Conservation (phyloP, 2,329 filamentous ascomycete species). For the Colletotrichum tamarilloi region DNA sequence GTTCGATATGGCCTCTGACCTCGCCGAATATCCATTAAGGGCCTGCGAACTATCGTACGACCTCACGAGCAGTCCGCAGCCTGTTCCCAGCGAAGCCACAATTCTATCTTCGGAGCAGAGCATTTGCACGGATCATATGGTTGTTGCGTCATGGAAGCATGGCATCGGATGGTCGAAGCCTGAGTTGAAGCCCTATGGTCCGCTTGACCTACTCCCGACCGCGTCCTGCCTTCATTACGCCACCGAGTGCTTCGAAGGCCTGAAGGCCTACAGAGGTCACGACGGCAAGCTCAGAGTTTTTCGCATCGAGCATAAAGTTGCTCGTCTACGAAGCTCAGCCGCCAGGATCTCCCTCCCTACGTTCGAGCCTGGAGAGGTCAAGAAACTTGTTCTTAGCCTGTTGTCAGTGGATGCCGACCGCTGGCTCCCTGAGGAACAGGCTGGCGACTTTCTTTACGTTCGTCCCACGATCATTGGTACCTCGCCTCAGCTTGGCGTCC, state of each 20-base stretch:
- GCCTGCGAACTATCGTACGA: slow-evolving; percentile 74
- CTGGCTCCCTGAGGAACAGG: slow-evolving; percentile 79
- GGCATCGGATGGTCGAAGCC: slow-evolving; percentile 78
- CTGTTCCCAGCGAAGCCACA: slow-evolving; percentile 62
- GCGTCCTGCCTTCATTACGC: slow-evolving; percentile 88
- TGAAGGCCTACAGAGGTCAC: slow-evolving; percentile 83
- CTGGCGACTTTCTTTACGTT: slow-evolving; percentile 83
- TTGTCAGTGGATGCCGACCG: slow-evolving; percentile 78
- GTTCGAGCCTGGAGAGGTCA: slow-evolving; percentile 77
- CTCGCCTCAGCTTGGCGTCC: slow-evolving; percentile 82
- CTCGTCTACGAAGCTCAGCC: slow-evolving; percentile 70
- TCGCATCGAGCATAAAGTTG: slow-evolving; percentile 78
- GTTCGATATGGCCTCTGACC: no score
- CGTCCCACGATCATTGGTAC: slow-evolving; percentile 90
- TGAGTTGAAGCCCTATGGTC: slow-evolving; percentile 80
- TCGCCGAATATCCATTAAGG: no score
- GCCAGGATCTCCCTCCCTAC: slow-evolving; percentile 78
- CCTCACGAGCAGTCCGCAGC: slow-evolving; percentile 60
- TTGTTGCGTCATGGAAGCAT: slow-evolving; percentile 76
- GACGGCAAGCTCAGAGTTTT: slow-evolving; percentile 82
- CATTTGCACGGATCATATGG: slow-evolving; percentile 88
- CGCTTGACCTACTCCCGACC: slow-evolving; percentile 81
- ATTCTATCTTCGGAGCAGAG: slow-evolving; percentile 57
- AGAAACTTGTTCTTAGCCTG: slow-evolving; percentile 78
- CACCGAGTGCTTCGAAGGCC: slow-evolving; percentile 89